These are phyloP conservation scores for Fragilariopsis cylindrus DNA, from an alignment of 108 stramenopile species.

Conservation along the genomic window DNA sequence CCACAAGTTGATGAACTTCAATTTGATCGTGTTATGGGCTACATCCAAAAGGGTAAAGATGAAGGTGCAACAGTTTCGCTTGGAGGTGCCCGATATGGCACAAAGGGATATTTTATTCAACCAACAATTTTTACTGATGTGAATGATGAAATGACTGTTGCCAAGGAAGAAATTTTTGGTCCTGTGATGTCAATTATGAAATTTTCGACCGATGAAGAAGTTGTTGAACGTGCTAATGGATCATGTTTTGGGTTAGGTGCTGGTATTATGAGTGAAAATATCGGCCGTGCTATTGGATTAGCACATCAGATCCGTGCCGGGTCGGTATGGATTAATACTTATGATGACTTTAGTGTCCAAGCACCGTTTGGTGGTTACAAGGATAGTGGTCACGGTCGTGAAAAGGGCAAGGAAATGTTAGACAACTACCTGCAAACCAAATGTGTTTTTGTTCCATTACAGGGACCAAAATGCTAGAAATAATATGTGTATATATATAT, in stretches of 20 bases:
- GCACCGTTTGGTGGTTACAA: constrained; percentile 37
- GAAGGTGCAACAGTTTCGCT: constrained; percentile 36
- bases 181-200: constrained; percentile 44
- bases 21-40: constrained; percentile 32
- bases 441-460: too few relatives aligned
- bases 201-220: constrained; percentile 16
- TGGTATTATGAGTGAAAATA: constrained; percentile 42
- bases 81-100: constrained; percentile 32
- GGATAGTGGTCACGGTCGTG: constrained; percentile 48
- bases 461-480: too few relatives aligned
- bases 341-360: constrained; percentile 54
- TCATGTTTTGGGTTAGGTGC: constrained; percentile 66
- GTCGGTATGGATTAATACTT: constrained; percentile 60
- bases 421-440: constrained; percentile 54
- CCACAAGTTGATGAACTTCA: constrained; percentile 51
- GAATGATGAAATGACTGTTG: constrained; percentile 43
- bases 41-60: constrained; percentile 26
- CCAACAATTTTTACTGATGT: constrained; percentile 40
- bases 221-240: constrained; percentile 53
- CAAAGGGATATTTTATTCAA: constrained; percentile 42
- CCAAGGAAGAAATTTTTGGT: constrained; percentile 66
- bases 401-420: constrained; percentile 44
- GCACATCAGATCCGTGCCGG: constrained; percentile 55
- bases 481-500: too few relatives aligned
- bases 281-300: constrained; percentile 35